phyloP scores from a whole-genome alignment of 495 filamentous ascomycete genomes.

The Aspergillus carlsbadensis region DNA sequence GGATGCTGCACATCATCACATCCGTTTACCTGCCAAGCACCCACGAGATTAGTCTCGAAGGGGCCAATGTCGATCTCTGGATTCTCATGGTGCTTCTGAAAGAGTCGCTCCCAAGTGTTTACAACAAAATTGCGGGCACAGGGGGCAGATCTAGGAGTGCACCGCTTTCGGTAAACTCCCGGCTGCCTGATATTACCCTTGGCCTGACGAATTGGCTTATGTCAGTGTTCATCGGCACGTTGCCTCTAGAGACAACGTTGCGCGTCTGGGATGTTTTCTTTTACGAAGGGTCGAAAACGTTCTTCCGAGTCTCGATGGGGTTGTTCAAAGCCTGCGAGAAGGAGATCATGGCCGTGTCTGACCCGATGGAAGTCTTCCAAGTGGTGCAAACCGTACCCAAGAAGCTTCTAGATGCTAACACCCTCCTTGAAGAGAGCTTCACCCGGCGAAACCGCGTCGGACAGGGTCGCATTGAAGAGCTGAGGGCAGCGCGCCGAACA shows the following conservation, averaged over 20 bases:
- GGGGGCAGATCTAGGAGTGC: constrained; percentile 40
- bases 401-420: constrained; percentile 74
- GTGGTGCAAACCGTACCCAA: constrained; percentile 90
- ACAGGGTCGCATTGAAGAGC: constrained; percentile 54
- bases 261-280: constrained; percentile 96
- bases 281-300: constrained; percentile 90
- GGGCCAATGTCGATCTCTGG: constrained; percentile 91
- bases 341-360: constrained; percentile 74
- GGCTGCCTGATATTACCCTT: constrained; percentile 85
- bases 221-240: constrained; percentile 88
- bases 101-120: constrained; percentile 81
- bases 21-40: constrained; percentile 85
- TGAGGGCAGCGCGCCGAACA: constrained; percentile 37
- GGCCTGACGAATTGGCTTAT: constrained; percentile 99
- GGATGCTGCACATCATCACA: constrained; percentile 92
- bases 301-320: constrained; percentile 90
- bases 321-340: constrained; percentile 89
- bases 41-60: constrained; percentile 87
- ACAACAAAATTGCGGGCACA: constrained; percentile 82
- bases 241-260: constrained; percentile 86
- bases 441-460: constrained; percentile 77
- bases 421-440: constrained; percentile 78
- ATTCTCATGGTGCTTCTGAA: constrained; percentile 84
- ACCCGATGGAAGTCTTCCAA: constrained; percentile 96
- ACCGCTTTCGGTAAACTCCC: constrained; percentile 51